phyloP scores from a whole-genome alignment of 495 filamentous ascomycete species.

The Cladorrhinum samala region DNA sequence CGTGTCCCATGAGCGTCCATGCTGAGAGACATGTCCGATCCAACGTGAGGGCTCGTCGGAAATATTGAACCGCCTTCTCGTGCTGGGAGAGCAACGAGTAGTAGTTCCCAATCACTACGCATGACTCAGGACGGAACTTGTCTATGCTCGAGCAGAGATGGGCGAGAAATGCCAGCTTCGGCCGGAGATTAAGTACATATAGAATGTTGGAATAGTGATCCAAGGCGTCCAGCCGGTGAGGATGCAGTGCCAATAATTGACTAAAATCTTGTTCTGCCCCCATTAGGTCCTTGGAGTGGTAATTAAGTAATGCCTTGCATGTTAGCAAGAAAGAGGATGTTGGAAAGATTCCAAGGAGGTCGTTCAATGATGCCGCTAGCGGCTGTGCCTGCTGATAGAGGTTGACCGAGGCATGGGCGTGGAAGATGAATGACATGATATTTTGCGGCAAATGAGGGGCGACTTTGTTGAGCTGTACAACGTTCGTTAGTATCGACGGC shows the following conservation, averaged over 20 bases:
- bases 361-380: slow-evolving; percentile 62
- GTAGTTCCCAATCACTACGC: slow-evolving; percentile 96
- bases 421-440: slow-evolving; percentile 88
- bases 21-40: slow-evolving; percentile 89
- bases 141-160: slow-evolving; percentile 84
- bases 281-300: slow-evolving; percentile 91
- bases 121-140: slow-evolving; percentile 95
- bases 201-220: slow-evolving; percentile 97
- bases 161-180: slow-evolving; percentile 86
- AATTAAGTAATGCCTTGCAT: slow-evolving; percentile 77
- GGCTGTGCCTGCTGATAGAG: slow-evolving; percentile 78
- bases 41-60: slow-evolving; percentile 89
- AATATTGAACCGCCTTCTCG: slow-evolving; percentile 97
- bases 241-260: slow-evolving; percentile 68
- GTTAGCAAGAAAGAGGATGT: slow-evolving; percentile 82
- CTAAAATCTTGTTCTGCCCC: slow-evolving; percentile 81
- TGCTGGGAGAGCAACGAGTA: slow-evolving; percentile 89
- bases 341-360: slow-evolving; percentile 78
- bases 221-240: slow-evolving; percentile 81
- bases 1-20: slow-evolving; percentile 99
- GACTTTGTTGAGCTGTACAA: slow-evolving; percentile 41
- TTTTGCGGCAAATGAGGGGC: slow-evolving; percentile 68
- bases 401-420: slow-evolving; percentile 82
- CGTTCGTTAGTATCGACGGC: slow-evolving; percentile 9
- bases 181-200: slow-evolving; percentile 80